Evolutionary conservation across 257 asterid genomes (phyloP), one percentile per base, ranked within the genome.

Genomic region (Gentiana macrophylla): DNA sequence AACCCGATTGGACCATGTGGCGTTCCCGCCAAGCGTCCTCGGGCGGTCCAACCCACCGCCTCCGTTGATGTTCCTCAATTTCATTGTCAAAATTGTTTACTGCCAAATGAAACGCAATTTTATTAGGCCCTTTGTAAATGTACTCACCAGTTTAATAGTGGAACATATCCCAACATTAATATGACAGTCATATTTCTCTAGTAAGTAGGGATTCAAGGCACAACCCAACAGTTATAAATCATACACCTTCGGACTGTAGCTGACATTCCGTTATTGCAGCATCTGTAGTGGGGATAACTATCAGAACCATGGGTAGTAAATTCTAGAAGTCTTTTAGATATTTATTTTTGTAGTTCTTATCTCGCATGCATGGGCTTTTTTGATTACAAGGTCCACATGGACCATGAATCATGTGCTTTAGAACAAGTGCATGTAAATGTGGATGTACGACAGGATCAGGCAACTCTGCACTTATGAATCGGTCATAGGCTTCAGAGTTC

Each of bases 391-490:
- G 1, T 24, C 63, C 55, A 59, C 63, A 59, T 1, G 63, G 63
- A 12, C 63, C 63, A 59, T 46, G 55, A 0, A 59, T 46, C 63
- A 47, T 59, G 32, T 59, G 63, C 48, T 47, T 43, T 2, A 35
- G 8, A 8, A 56, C 49, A 10, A 35, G 50, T 1, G 35, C 3
- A 34, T 52, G 3, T 13, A 52, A 24, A 1, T 10, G 2, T 15
- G 56, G 3, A 4, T 10, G 3, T 1, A 4, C 11, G 11, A 2
- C 3, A n/a, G 2, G 32, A 34, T 13, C 6, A 9, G 56, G 56
- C 24, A 52, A 12, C 24, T 52, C 56, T 1, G 37, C 56, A 52
- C 35, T 12, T 8, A 52, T 24, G 0, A 2, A 15, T 4, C 56
- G 13, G 11, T 52, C 35, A 32, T 52, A 52, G 1, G 56, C 56